A percentile compares a stretch with the other conserved stretches of the same genome.
phyloP scores from a whole-genome alignment of 2,329 filamentous ascomycete genomes.

The Colletotrichum musicola region DNA sequence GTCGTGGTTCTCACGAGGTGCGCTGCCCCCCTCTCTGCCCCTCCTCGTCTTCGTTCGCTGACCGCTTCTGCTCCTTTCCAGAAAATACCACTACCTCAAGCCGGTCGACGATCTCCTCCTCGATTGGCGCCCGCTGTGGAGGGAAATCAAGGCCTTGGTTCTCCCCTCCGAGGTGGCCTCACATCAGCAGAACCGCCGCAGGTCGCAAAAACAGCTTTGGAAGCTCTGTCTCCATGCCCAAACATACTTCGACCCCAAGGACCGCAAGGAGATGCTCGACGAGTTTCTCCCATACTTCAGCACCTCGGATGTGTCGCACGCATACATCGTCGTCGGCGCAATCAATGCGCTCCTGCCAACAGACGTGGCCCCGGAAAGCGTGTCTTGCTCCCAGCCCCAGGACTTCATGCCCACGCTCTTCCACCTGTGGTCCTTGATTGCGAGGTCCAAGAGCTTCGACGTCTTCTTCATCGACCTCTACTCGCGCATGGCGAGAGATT shows the following conservation, averaged over 20 bases:
- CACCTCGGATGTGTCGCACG: slow-evolving; percentile 90
- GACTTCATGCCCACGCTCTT: slow-evolving; percentile 94
- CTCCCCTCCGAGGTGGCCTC: slow-evolving; percentile 85
- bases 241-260: slow-evolving; percentile 90
- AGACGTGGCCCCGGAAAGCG: slow-evolving; percentile 77
- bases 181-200: slow-evolving; percentile 68
- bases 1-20: slow-evolving; percentile 96
- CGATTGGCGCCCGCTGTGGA: slow-evolving; percentile 94
- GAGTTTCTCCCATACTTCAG: slow-evolving; percentile 90
- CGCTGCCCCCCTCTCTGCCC: slow-evolving; percentile 48
- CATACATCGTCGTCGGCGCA: slow-evolving; percentile 90
- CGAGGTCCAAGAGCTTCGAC: slow-evolving; percentile 88
- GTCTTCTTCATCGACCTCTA: slow-evolving; percentile 90
- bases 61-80: slow-evolving; percentile 49
- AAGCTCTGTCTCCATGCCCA: slow-evolving; percentile 93
- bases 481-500: slow-evolving; percentile 88
- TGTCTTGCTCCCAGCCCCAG: slow-evolving; percentile 83
- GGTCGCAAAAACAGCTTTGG: slow-evolving; percentile 75
- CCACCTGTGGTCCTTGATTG: slow-evolving; percentile 95
- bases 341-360: slow-evolving; percentile 92
- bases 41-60: neutral
- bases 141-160: slow-evolving; percentile 91
- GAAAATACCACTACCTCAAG: slow-evolving; percentile 95
- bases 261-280: slow-evolving; percentile 84
- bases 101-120: slow-evolving; percentile 89